phyloP scores from a whole-genome alignment of 2,329 filamentous ascomycete genomes.

The Alternaria sp. region DNA sequence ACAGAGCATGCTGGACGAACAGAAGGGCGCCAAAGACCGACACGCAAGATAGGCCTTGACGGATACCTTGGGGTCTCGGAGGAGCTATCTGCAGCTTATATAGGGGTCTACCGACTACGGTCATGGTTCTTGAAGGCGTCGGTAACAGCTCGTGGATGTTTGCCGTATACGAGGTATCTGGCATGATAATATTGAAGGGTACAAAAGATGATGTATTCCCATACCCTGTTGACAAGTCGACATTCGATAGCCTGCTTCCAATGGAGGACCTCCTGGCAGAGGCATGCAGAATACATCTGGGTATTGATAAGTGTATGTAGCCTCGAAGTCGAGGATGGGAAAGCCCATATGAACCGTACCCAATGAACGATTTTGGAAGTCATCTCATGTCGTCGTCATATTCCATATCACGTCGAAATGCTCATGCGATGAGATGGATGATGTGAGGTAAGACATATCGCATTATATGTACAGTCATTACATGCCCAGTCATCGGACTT shows the following conservation, averaged over 20 bases:
- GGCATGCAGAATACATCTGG: neutral
- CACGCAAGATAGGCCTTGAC: too few relatives aligned
- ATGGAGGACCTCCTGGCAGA: neutral
- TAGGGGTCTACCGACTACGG: neutral
- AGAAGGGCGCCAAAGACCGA: too few relatives aligned
- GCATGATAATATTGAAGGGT: neutral
- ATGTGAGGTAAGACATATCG: neutral
- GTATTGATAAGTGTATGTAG: neutral
- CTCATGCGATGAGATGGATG: neutral
- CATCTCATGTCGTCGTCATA: neutral
- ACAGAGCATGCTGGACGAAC: too few relatives aligned
- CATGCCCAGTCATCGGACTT: neutral
- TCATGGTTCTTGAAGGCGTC: fast-evolving
- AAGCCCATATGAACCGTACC: neutral
- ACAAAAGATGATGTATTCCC: neutral
- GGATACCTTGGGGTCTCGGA: too few relatives aligned
- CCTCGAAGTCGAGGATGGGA: neutral
- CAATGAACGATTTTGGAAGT: neutral
- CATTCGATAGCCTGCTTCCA: neutral
- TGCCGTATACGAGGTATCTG: neutral
- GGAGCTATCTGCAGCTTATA: too few relatives aligned
- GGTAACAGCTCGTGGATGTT: neutral
- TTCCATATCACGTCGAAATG: neutral
- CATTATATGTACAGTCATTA: neutral
- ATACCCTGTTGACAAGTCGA: neutral